phyloP scores from a whole-genome alignment of 768 basidiomycete genomes.

The Collybia sordida region DNA sequence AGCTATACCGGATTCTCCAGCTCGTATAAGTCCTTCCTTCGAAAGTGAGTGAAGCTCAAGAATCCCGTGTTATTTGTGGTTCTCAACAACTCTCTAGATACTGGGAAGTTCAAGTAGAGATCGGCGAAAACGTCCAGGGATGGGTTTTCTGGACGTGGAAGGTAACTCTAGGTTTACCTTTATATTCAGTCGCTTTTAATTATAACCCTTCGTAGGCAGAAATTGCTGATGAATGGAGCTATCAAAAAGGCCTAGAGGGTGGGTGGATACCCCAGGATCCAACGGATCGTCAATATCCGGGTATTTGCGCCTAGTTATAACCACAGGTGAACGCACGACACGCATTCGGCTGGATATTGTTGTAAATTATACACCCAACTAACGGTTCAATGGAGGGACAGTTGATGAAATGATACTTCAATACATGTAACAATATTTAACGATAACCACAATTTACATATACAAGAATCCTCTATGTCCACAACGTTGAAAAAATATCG shows the following conservation, averaged over 20 bases:
- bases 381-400: not conserved
- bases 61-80: not conserved
- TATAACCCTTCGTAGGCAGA: constrained; percentile 42
- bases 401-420: constrained; percentile 1
- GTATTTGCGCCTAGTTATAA: constrained; percentile 58
- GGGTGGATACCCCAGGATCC: constrained; percentile 80
- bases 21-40: constrained; percentile 60
- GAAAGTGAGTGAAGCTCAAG: constrained; percentile 44
- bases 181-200: not conserved
- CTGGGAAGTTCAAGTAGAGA: constrained; percentile 77
- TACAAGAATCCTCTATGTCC: not conserved
- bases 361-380: too few relatives aligned
- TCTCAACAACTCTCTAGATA: constrained; percentile 40
- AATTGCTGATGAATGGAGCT: constrained; percentile 75
- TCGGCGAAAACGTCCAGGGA: constrained; percentile 70
- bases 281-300: constrained; percentile 61
- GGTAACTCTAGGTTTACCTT: constrained; percentile 32
- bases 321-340: too few relatives aligned
- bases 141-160: constrained; percentile 86
- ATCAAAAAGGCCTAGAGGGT: constrained; percentile 68
- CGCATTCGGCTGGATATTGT: too few relatives aligned
- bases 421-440: constrained; percentile 2
- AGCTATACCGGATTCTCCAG: constrained; percentile 54
- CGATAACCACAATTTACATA: not conserved
- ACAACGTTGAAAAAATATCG: not conserved